Conservation (phyloP, 495 filamentous ascomycete genomes). For the Penicillium angulare region DNA sequence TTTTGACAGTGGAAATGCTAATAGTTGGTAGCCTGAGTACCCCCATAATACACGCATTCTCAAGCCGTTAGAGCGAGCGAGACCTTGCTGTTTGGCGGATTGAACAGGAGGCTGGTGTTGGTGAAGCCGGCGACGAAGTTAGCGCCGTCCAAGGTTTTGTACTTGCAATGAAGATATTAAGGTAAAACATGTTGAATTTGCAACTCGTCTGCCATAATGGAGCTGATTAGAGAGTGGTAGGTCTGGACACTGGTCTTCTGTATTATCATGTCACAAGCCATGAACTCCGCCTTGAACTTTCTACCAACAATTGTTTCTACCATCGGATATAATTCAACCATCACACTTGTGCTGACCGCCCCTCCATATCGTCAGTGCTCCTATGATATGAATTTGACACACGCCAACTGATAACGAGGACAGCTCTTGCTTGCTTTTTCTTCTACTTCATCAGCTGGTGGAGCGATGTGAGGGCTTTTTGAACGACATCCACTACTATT, state of each 20-base stretch:
- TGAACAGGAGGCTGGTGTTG: not conserved
- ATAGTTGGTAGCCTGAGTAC: not conserved
- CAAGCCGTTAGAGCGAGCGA: not conserved
- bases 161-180: not conserved
- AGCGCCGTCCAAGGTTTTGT: not conserved
- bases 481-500: not conserved
- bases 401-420: not conserved
- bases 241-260: not conserved
- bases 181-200: not conserved
- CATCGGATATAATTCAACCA: not conserved
- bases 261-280: not conserved
- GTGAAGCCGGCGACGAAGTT: not conserved
- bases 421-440: not conserved
- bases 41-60: not conserved
- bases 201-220: not conserved
- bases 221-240: not conserved
- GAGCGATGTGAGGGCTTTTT: not conserved
- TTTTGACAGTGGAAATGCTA: not conserved
- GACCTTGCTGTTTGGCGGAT: not conserved
- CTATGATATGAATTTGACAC: not conserved
- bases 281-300: not conserved
- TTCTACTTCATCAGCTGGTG: not conserved
- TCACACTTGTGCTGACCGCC: not conserved
- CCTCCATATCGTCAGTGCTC: not conserved
- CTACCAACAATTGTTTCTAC: not conserved